Percentiles rank a stretch among this genome's conserved stretches.
These are phyloP conservation scores for Trichoderma semiorbis DNA, from an alignment of 2,329 filamentous ascomycete genomes.

Conservation along the genomic window DNA sequence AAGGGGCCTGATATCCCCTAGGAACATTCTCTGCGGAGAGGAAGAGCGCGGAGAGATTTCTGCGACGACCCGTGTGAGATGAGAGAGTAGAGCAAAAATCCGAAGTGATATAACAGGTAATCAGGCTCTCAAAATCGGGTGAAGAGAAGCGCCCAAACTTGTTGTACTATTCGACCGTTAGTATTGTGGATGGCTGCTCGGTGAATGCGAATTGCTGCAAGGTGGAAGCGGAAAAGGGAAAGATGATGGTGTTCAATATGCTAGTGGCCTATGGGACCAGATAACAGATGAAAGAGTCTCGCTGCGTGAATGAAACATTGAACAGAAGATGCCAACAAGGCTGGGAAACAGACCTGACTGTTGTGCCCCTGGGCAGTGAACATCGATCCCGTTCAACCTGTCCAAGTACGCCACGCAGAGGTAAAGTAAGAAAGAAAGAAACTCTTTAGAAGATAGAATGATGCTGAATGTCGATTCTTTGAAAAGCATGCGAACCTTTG, in stretches of 20 bases:
- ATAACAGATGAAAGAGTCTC: background rate
- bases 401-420: background rate
- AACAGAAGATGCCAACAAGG: background rate
- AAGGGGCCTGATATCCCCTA: background rate
- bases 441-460: background rate
- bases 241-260: background rate
- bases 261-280: background rate
- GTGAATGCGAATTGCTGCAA: background rate
- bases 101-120: too few species aligned
- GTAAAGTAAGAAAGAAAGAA: background rate
- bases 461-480: background rate
- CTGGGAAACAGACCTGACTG: background rate
- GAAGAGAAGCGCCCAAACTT: background rate
- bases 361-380: background rate
- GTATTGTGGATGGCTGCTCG: background rate
- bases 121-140: background rate
- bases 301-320: background rate
- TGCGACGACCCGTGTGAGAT: background rate
- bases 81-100: background rate
- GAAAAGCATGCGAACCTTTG: background rate
- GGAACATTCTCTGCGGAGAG: constrained; percentile 9
- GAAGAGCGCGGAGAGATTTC: background rate
- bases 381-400: background rate
- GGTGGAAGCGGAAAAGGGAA: background rate
- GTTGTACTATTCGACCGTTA: background rate